phyloP scores from a whole-genome alignment of 768 basidiomycete genomes.

The Baorangia bicolor region DNA sequence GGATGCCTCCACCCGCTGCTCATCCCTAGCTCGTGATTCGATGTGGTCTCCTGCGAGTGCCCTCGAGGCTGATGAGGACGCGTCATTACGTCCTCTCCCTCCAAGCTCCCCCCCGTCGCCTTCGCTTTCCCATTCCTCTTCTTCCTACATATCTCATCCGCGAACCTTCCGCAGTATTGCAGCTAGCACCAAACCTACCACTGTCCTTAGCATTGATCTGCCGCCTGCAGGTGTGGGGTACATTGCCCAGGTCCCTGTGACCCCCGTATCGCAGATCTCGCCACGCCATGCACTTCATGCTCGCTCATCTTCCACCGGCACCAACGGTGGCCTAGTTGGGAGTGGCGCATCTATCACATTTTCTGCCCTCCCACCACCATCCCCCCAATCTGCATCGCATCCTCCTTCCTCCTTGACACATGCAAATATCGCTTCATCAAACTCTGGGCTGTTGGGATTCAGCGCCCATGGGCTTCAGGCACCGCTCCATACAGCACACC shows the following conservation, averaged over 20 bases:
- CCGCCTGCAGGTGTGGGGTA: constrained; percentile 82
- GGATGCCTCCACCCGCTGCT: constrained; percentile 51
- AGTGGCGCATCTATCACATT: constrained; percentile 69
- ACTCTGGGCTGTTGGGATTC: constrained; percentile 32
- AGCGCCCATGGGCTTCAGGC: constrained; percentile 57
- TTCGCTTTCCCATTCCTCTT: constrained; percentile 79
- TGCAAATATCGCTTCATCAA: constrained; percentile 21
- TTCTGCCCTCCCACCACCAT: constrained; percentile 62
- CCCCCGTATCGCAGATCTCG: constrained; percentile 51
- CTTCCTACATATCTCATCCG: constrained; percentile 78
- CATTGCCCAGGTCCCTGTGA: constrained; percentile 81
- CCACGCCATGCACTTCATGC: constrained; percentile 56
- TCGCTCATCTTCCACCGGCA: constrained; percentile 58
- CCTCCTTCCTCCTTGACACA: constrained; percentile 38
- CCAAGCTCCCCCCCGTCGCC: constrained; percentile 88
- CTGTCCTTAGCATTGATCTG: constrained; percentile 85
- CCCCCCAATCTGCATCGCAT: constrained; percentile 43
- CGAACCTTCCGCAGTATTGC: constrained; percentile 80
- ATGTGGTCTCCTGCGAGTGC: constrained; percentile 76
- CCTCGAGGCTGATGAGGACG: constrained; percentile 90
- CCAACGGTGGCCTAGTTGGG: constrained; percentile 42
- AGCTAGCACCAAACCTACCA: constrained; percentile 93
- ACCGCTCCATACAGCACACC: constrained; percentile 86
- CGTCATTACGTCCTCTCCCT: constrained; percentile 85
- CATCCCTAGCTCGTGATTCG: constrained; percentile 68